Evolutionary conservation across 192 early-diverging fungal species (phyloP), one percentile per base, ranked within the genome.

Genomic region (Coemansia sp.): DNA sequence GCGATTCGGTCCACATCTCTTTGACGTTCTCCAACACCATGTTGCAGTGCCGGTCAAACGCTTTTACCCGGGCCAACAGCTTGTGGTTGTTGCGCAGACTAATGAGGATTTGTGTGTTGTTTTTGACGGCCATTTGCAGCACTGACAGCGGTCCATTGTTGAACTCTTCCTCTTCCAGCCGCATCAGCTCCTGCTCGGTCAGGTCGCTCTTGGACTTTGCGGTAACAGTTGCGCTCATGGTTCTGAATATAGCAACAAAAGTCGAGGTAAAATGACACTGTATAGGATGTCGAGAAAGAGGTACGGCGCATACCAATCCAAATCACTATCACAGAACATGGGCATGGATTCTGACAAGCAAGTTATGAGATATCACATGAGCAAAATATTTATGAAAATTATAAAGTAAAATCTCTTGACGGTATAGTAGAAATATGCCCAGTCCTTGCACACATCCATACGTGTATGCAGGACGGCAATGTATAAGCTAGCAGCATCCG

Each of bases 21-120:
- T 97, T 96, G 57, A 99, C 94, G 72, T 97, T 97, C 71, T 97
- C 97, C 54, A 99, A 79, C n/a, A 99, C 96, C 96, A 99, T 97
- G 83, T 99, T 99, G 85, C 93, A 97, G 74, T 99, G 97, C 51
- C 97, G 89, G 82, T 99, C 97, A 75, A 99, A 99, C 49, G 96
- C 97, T 83, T 99, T 99, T 64, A 99, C 92, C 68, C 95, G 86
- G 10, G 93, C 97, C 6, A 99, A 82, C 62, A 99, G 86, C 74
- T 98, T 98, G 75, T 92, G 88, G 86, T 99, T 99, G 83, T 99
- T 99, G 79, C 92, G 85, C 76, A 95, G 94, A 64, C 86, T 95
- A 73, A 99, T 92, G 59, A 99, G 88, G 26, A 99, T 91, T 83
- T 98, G 96, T 45, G 91, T 92, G 83, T 92, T 93, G 85, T 95